Evolutionary conservation across 768 basidiomycete genomes (phyloP).

Genomic region (Phanerochaete sordida): DNA sequence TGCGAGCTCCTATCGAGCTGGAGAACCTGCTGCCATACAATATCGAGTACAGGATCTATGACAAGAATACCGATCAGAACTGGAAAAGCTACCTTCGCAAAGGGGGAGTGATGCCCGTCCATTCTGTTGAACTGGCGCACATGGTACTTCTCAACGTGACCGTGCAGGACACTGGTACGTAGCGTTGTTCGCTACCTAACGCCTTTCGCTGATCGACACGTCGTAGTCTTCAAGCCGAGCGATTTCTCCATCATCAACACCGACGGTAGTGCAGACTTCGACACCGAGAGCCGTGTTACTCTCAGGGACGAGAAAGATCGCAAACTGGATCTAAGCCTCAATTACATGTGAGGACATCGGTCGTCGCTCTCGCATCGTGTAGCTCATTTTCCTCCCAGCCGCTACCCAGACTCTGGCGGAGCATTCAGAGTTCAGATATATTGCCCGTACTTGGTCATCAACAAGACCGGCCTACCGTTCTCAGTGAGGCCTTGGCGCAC

Average conservation of each 20-base stretch:
- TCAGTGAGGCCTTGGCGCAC: constrained; percentile 61
- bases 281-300: constrained; percentile 67
- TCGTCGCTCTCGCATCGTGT: neutral
- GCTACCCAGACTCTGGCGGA: constrained; percentile 86
- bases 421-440: constrained; percentile 97
- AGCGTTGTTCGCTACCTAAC: neutral
- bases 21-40: constrained; percentile 96
- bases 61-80: constrained; percentile 91
- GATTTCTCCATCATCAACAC: constrained; percentile 98
- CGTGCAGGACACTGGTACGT: constrained; percentile 85
- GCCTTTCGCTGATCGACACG: neutral
- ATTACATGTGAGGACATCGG: constrained; percentile 73
- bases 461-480: constrained; percentile 90
- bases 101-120: constrained; percentile 94
- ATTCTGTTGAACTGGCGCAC: constrained; percentile 90
- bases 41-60: constrained; percentile 93
- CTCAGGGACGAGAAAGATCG: constrained; percentile 71
- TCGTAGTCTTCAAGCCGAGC: constrained; percentile 82
- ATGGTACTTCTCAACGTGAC: constrained; percentile 86
- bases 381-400: constrained; percentile 34
- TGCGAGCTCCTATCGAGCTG: constrained; percentile 91
- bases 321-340: constrained; percentile 78
- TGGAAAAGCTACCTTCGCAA: constrained; percentile 92
- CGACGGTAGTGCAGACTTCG: constrained; percentile 87
- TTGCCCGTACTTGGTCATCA: constrained; percentile 84